Evolutionary conservation across 2,329 filamentous ascomycete genomes (phyloP).

Genomic region (Colletotrichum sp.): DNA sequence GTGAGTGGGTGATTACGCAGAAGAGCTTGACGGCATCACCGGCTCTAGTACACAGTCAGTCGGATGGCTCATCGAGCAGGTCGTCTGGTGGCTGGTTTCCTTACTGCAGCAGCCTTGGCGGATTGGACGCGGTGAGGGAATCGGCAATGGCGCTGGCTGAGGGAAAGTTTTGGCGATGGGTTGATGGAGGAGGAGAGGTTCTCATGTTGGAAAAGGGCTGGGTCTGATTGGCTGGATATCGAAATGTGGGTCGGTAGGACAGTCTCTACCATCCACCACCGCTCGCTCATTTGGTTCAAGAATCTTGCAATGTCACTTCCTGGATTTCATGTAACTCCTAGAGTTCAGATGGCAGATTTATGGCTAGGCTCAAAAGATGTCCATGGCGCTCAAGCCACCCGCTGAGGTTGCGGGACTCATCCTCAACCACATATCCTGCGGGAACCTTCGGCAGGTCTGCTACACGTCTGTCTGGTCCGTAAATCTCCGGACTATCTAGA

Average conservation of each 20-base stretch:
- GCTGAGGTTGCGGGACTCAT: slow-evolving; percentile 47
- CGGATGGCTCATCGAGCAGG: background rate
- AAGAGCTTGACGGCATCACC: background rate
- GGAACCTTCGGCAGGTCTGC: background rate
- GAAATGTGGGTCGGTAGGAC: background rate
- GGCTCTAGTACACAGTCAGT: background rate
- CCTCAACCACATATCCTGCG: slow-evolving; percentile 41
- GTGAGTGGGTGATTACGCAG: background rate
- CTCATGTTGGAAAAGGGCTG: background rate
- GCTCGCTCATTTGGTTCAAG: background rate
- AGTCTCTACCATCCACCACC: background rate
- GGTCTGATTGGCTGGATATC: background rate
- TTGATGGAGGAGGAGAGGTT: background rate
- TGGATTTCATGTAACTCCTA: background rate
- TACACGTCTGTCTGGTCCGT: background rate
- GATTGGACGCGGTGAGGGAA: background rate
- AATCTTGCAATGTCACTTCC: background rate
- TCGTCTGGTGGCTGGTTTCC: background rate
- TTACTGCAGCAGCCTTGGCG: background rate
- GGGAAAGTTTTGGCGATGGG: background rate
- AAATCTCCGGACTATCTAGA: background rate
- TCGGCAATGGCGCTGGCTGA: background rate
- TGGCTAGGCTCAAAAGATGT: background rate
- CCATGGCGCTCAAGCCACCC: slow-evolving; percentile 27
- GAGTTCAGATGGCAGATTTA: background rate